Conservation (phyloP, 1,139 yeast genomes). For the Yamadazyma sp. region DNA sequence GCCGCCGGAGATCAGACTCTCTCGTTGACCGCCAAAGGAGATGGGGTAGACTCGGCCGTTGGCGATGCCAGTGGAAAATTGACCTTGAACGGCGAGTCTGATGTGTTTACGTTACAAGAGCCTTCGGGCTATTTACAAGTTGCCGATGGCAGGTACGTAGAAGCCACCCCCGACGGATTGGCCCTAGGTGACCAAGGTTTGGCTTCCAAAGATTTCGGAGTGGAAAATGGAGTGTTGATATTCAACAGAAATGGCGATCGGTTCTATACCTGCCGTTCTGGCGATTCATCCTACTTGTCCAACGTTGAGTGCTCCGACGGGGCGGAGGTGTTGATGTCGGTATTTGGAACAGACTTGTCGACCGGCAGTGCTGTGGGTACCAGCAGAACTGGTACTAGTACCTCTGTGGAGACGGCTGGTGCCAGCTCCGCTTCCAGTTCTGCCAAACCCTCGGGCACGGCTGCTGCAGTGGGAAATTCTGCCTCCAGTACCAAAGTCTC, state of each 20-base stretch:
- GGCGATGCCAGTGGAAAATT: conserved; percentile 17
- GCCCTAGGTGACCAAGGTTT: conserved; percentile 11
- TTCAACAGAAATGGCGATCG: conserved; percentile 17
- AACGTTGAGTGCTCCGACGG: conserved; percentile 11
- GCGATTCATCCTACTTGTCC: conserved; percentile 6
- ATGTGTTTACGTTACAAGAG: conserved; percentile 25
- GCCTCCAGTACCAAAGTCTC: not conserved
- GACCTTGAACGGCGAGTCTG: conserved; percentile 22
- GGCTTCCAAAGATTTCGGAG: conserved; percentile 31
- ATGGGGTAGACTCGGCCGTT: conserved; percentile 22
- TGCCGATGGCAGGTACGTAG: conserved; percentile 21
- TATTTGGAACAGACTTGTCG: no score
- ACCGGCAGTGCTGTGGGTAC: no score
- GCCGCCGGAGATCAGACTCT: conserved; percentile 31
- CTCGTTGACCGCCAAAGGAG: conserved; percentile 29
- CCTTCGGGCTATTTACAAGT: conserved; percentile 28
- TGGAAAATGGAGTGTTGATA: conserved; percentile 28
- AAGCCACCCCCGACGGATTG: conserved; percentile 16
- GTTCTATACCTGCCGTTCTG: conserved; percentile 27
- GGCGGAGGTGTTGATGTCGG: conserved; percentile 3
- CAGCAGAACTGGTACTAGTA: conserved; percentile 3
- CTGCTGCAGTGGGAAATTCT: not conserved
- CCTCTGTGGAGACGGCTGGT: no score
- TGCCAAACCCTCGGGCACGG: no score
- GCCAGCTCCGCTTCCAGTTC: no score